Conservation (phyloP, 2,329 filamentous ascomycete genomes). For the Epicoccum nigrum region DNA sequence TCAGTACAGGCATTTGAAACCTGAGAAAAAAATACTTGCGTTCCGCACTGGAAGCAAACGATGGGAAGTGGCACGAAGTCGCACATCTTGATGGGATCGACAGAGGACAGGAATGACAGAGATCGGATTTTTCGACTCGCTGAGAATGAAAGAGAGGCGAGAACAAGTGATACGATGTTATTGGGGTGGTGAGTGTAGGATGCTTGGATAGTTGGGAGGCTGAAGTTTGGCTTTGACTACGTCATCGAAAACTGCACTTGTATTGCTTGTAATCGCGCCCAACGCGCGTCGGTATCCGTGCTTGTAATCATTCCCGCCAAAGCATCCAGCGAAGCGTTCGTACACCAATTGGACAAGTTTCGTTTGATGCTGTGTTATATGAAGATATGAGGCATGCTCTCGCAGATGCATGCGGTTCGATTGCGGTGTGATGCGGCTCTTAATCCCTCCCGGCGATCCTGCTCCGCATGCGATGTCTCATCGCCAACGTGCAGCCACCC, state of each 20-base stretch:
- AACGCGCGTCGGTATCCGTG: conserved; percentile 8
- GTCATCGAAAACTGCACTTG: conserved; percentile 2
- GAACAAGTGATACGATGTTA: too few species aligned
- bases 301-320: conserved; percentile 3
- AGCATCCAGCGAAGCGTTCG: neutral
- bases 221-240: conserved; percentile 8
- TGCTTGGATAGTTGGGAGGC: conserved; percentile 8
- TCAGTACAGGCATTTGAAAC: conserved; percentile 19
- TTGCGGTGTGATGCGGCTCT: conserved; percentile 1
- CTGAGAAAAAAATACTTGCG: conserved; percentile 27
- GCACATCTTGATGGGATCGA: neutral
- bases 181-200: neutral
- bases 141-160: neutral
- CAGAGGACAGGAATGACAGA: neutral
- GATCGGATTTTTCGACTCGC: neutral
- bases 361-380: neutral
- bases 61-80: conserved; percentile 56
- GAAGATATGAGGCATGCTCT: too few species aligned
- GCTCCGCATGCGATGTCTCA: conserved; percentile 2
- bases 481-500: neutral
- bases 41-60: conserved; percentile 62
- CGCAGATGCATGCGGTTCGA: neutral
- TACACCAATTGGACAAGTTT: neutral
- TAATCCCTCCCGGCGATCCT: neutral
- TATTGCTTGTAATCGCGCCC: conserved; percentile 1